Evolutionary conservation across 345 rosid species (phyloP), one percentile per base, ranked within the genome.

Genomic region (Eucalyptus victrix): DNA sequence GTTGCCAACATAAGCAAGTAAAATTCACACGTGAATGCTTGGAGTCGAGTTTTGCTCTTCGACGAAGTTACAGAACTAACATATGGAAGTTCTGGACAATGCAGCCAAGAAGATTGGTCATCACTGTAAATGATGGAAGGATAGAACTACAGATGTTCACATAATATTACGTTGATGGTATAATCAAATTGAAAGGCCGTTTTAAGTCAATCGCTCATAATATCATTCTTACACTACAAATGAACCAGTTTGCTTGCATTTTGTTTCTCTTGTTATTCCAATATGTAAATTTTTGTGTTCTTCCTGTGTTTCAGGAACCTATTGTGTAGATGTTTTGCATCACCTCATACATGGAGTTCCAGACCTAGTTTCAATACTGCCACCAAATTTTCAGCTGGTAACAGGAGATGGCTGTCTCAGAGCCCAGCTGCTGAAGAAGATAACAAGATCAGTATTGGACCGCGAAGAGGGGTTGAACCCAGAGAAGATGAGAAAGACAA

Each of bases 381-480:
- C 21, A 17, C 87, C 69, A 93, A 50, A 32, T 58, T 90, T 30
- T 62, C 90, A 45, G 87, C 92, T 72, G 88, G 72, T 80, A 95
- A 92, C 58, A 91, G 81, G 88, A 94, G 96, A 89, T 96, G 96
- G 95, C 95, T 94, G 88, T 96, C 96, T 90, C 93, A 93, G 91
- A 92, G 96, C 65, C 90, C 94, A 80, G 88, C 89, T 60, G 89
- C 93, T 45, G 95, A 90, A 32, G 96, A 93, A 49, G 95, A 94
- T 53, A 94, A 89, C 90, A 95, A 92, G 94, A 97, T 97, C 92
- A 96, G 97, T 90, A 96, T 96, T 32, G 99, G 99, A 88, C 97
- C 98, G 12, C 94, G 49, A 11, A 89, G 89, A 80, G 93, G 90
- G 30, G 90, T 54, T 56, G 92, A 91, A 58, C 90, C 86, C 12